Conservation (phyloP, 2,329 filamentous ascomycete species). For the Dactylellina sp. region DNA sequence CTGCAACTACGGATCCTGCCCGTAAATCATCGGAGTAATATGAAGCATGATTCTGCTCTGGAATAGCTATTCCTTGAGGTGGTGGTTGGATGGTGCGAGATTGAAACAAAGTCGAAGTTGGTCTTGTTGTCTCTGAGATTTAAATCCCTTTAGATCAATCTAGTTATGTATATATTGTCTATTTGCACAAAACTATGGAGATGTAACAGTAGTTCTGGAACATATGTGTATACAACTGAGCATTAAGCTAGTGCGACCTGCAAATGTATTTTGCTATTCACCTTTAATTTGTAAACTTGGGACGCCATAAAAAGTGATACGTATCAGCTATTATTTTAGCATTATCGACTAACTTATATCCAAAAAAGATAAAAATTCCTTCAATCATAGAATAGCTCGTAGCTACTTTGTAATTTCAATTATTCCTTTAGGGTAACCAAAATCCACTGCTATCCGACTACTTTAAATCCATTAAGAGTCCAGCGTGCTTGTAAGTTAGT, state of each 20-base stretch:
- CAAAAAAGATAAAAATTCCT: too few species aligned
- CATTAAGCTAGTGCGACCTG: background rate
- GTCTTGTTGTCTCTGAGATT: background rate
- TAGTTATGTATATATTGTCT: conserved; percentile 20
- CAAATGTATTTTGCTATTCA: too few species aligned
- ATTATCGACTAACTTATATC: too few species aligned
- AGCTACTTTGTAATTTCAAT: too few species aligned
- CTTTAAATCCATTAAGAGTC: too few species aligned
- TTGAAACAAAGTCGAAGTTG: background rate
- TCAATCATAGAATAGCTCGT: too few species aligned
- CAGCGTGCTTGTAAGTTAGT: too few species aligned
- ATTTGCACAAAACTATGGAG: background rate
- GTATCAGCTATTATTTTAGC: too few species aligned
- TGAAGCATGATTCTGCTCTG: background rate
- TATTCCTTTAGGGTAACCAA: too few species aligned
- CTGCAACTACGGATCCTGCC: conserved; percentile 37
- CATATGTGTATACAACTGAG: background rate
- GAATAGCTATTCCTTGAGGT: background rate
- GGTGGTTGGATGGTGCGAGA: background rate
- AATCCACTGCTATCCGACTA: too few species aligned
- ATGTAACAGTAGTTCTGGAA: background rate
- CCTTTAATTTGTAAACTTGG: too few species aligned
- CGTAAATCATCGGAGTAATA: background rate
- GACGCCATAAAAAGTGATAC: too few species aligned
- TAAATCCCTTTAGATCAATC: conserved; percentile 3